phyloP scores from a whole-genome alignment of 2,329 filamentous ascomycete genomes.

The Chalaropsis thielavioides region DNA sequence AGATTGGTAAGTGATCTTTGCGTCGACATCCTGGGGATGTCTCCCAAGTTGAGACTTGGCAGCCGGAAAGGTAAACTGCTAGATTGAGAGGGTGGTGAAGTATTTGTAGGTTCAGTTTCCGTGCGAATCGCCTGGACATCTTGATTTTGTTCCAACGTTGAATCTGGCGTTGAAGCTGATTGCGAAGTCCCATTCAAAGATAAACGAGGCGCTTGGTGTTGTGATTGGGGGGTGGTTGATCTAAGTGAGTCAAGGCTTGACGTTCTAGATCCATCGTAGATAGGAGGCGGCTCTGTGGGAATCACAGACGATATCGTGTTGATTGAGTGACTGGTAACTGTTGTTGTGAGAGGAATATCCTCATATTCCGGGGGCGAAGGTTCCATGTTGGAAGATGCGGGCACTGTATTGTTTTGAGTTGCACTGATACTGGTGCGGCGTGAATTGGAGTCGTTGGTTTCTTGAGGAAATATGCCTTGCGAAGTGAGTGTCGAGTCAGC shows the following conservation, averaged over 20 bases:
- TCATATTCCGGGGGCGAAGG: conserved; percentile 12
- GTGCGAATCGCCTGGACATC: not conserved
- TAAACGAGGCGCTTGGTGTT: not conserved
- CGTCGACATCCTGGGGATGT: conserved; percentile 43
- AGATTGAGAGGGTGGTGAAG: conserved; percentile 28
- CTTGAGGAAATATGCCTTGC: conserved; percentile 13
- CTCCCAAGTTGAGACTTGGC: conserved; percentile 36
- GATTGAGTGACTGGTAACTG: conserved; percentile 17
- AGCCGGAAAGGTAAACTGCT: conserved; percentile 29
- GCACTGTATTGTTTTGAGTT: conserved; percentile 9
- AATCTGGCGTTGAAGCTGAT: not conserved
- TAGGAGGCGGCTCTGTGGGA: conserved; percentile 34
- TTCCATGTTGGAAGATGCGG: conserved; percentile 4
- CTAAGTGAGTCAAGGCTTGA: not conserved
- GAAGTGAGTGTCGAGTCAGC: conserved; percentile 22
- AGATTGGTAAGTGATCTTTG: conserved; percentile 33
- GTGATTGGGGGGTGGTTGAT: not conserved
- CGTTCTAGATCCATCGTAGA: conserved; percentile 31
- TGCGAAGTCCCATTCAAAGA: not conserved
- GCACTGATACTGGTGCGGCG: conserved; percentile 11
- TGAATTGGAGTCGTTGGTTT: not conserved
- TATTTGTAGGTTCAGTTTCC: not conserved
- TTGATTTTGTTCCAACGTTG: not conserved
- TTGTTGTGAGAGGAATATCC: conserved; percentile 19
- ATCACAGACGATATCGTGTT: conserved; percentile 24